A percentile compares a stretch with the other conserved stretches of the same genome.
phyloP scores from a whole-genome alignment of 1,284 basidiomycete species.

The Leccinum subfulvum region DNA sequence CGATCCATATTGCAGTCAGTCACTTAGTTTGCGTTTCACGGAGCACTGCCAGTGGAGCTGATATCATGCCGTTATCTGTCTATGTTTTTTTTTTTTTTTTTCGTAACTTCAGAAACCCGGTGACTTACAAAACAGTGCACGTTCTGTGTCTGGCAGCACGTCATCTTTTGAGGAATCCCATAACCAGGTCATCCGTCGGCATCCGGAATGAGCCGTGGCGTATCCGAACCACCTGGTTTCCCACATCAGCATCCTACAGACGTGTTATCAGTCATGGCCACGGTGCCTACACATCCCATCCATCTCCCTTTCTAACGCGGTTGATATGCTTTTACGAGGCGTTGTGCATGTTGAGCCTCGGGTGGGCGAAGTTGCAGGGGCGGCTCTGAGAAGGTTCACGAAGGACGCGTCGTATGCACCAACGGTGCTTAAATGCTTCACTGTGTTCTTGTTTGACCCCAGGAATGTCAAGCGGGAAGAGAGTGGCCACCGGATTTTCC shows the following conservation, averaged over 20 bases:
- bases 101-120: too few species aligned
- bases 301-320: slow-evolving; percentile 57
- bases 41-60: too few species aligned
- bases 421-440: slow-evolving; percentile 70
- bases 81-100: too few species aligned
- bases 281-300: slow-evolving; percentile 61
- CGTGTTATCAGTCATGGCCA: slow-evolving; percentile 86
- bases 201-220: slow-evolving; percentile 68
- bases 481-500: slow-evolving; percentile 57
- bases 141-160: slow-evolving; percentile 38
- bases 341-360: slow-evolving; percentile 82
- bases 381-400: slow-evolving; percentile 75
- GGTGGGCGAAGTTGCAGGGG: slow-evolving; percentile 68
- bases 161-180: slow-evolving; percentile 70
- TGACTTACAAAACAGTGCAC: slow-evolving; percentile 30
- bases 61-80: too few species aligned
- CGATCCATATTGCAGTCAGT: too few species aligned
- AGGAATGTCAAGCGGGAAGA: slow-evolving; percentile 67
- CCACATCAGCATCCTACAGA: slow-evolving; percentile 73
- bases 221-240: slow-evolving; percentile 67
- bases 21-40: too few species aligned
- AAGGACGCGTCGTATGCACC: slow-evolving; percentile 56
- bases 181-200: slow-evolving; percentile 62
- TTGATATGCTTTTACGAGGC: slow-evolving; percentile 81
- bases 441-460: slow-evolving; percentile 77